phyloP scores from a whole-genome alignment of 768 basidiomycete genomes.

The Mycena indigotica region DNA sequence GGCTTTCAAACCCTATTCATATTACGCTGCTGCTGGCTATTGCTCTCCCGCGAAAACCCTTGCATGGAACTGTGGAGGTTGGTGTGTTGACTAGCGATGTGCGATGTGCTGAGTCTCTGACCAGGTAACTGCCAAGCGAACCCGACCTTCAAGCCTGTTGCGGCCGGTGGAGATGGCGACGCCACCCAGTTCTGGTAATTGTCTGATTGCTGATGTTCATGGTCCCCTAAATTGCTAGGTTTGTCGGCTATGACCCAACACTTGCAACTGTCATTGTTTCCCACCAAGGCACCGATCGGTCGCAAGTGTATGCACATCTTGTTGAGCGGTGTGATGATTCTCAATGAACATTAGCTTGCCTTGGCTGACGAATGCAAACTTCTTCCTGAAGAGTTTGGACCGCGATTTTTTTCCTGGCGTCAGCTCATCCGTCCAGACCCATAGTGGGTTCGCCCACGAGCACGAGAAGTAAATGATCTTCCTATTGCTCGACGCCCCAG shows the following conservation, averaged over 20 bases:
- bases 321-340: background rate
- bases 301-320: constrained; percentile 33
- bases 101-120: background rate
- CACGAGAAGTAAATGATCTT: constrained; percentile 47
- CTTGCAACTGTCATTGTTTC: constrained; percentile 42
- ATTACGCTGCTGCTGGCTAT: constrained; percentile 47
- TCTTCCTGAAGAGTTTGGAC: constrained; percentile 35
- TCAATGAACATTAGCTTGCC: constrained; percentile 32
- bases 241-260: constrained; percentile 32
- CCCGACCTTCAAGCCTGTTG: constrained; percentile 45
- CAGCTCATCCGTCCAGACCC: constrained; percentile 42
- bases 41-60: constrained; percentile 41
- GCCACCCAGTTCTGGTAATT: constrained; percentile 47
- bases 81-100: constrained; percentile 8
- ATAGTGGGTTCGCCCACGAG: constrained; percentile 46
- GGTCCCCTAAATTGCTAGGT: too few species aligned
- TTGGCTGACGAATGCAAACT: constrained; percentile 40
- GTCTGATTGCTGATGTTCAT: too few species aligned
- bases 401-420: constrained; percentile 50
- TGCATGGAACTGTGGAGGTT: constrained; percentile 51
- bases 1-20: constrained; percentile 42
- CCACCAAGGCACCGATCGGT: constrained; percentile 46
- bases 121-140: constrained; percentile 51
- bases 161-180: constrained; percentile 50
- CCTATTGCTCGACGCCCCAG: too few species aligned